Evolutionary conservation across 1,284 basidiomycete species (phyloP).

Genomic region (Volvariella surrecta): DNA sequence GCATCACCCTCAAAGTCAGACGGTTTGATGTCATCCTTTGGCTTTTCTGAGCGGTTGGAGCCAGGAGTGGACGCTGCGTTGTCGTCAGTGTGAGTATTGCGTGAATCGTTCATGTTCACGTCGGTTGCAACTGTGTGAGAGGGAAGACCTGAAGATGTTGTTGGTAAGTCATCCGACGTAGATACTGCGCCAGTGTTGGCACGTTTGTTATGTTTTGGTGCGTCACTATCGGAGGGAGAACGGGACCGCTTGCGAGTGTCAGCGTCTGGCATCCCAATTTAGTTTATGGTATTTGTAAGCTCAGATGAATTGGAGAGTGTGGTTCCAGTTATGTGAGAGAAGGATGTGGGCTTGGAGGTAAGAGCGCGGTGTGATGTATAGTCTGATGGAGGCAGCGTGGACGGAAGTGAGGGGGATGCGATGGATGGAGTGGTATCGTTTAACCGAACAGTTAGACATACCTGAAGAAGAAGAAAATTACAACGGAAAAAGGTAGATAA

Average conservation of each 20-base stretch:
- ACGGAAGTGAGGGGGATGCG: slow-evolving; percentile 35
- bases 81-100: slow-evolving; percentile 31
- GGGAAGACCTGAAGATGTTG: slow-evolving; percentile 33
- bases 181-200: slow-evolving; percentile 66
- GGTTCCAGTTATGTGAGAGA: slow-evolving; percentile 28
- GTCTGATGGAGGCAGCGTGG: slow-evolving; percentile 34
- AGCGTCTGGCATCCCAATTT: slow-evolving; percentile 71
- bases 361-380: slow-evolving; percentile 17
- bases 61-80: slow-evolving; percentile 51
- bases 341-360: slow-evolving; percentile 28
- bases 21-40: slow-evolving; percentile 28
- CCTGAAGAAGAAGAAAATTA: slow-evolving; percentile 14
- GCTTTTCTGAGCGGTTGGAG: slow-evolving; percentile 30
- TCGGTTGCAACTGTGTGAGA: slow-evolving; percentile 39
- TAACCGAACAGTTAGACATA: slow-evolving; percentile 21
- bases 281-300: slow-evolving; percentile 34
- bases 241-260: slow-evolving; percentile 80
- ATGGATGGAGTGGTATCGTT: slow-evolving; percentile 22
- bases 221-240: slow-evolving; percentile 74
- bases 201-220: slow-evolving; percentile 72
- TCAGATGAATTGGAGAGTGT: slow-evolving; percentile 33
- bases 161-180: slow-evolving; percentile 49
- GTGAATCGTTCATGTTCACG: slow-evolving; percentile 52
- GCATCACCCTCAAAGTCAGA: slow-evolving; percentile 22
- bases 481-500: slow-evolving; percentile 1